Base-by-base conservation (phyloP, 2,329 filamentous ascomycete genomes). In the Colletotrichum sp. region DNA sequence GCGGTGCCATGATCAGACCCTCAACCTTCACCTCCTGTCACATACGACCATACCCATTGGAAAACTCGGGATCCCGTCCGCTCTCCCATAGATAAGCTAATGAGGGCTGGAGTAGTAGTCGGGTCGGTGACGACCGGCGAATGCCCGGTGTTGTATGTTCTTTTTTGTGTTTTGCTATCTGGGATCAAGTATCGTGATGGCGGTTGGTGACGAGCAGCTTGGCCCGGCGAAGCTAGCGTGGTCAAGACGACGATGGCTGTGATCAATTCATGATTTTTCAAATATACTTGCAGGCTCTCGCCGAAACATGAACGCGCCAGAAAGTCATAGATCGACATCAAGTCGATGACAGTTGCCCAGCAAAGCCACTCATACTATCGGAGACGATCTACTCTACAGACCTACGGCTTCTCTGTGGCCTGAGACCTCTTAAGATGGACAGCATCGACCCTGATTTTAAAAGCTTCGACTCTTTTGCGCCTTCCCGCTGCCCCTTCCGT, bases 41-140 rank as follows among this genome's bases (percentile, higher is more conserved):
- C 65, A 68, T 68, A 68, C 65, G 44, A 68, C 65, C 65, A 68
- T 68, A 68, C 65, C 65, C 65, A 57, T 68, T 68, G 65, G 65
- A 68, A 68, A 68, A 57, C 65, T 68, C 44, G 65, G 65, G 65
- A 68, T 68, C 65, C 65, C 65, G 65, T 68, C 65, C 65, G 65
- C 44, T 68, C 65, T 68, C 65, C 65, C 65, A 26, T 68, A 57
- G 65, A 68, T 68, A 68, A 68, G 65, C 44, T 3, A 68, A 26
- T 57, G 65, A 68, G 65, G 44, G 65, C 39, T 49, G 28, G 65
- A 68, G 28, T 57, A 68, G 65, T 68, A 68, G 65, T 68, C 32
- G 65, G 44, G 65, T 68, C 65, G 65, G 65, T 55, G 65, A 68
- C 65, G 65, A 68, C 65, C 65, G 32, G 65, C 44, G 65, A 68